phyloP scores from a whole-genome alignment of 164 flowering plant genomes.

The Kingdonia uniflora region DNA sequence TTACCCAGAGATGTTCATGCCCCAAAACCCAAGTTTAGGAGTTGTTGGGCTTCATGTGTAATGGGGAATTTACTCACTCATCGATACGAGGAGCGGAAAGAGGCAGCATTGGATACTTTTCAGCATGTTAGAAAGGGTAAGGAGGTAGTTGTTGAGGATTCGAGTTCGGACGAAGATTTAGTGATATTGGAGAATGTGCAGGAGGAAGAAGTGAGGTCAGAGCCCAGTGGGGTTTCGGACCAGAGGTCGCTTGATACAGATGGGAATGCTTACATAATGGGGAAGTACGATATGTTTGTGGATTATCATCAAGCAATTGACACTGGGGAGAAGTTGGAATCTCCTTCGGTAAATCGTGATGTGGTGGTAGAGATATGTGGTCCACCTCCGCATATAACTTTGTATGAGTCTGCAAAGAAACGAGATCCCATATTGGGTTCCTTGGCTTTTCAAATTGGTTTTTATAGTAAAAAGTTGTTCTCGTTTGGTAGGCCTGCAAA shows the following conservation, averaged over 20 bases:
- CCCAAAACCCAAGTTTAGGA: conserved; percentile 26
- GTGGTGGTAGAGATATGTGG: conserved; percentile 10
- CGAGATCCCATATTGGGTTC: conserved; percentile 25
- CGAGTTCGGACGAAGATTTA: conserved; percentile 29
- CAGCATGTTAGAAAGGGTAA: conserved; percentile 17
- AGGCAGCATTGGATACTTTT: conserved; percentile 12
- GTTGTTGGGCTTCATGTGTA: not conserved
- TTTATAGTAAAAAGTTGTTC: conserved; percentile 16
- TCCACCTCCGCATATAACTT: conserved; percentile 28
- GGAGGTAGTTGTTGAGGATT: conserved; percentile 22
- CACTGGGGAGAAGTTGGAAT: conserved; percentile 25
- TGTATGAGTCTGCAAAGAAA: conserved; percentile 28
- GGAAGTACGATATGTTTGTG: conserved; percentile 18
- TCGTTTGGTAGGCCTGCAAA: conserved; percentile 21
- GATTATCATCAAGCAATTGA: no score
- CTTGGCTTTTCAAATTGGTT: conserved; percentile 28
- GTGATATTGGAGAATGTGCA: conserved; percentile 22
- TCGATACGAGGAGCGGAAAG: conserved; percentile 12
- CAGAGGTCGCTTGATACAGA: conserved; percentile 10
- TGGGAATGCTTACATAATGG: conserved; percentile 12
- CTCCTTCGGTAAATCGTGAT: conserved; percentile 12
- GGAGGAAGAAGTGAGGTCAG: conserved; percentile 15
- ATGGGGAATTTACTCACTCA: conserved; percentile 27
- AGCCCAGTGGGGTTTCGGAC: conserved; percentile 9
- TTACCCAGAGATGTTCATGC: conserved; percentile 50